Evolutionary conservation across 805 yeast species (phyloP).

Genomic region (Wickerhamiella occidentalis): DNA sequence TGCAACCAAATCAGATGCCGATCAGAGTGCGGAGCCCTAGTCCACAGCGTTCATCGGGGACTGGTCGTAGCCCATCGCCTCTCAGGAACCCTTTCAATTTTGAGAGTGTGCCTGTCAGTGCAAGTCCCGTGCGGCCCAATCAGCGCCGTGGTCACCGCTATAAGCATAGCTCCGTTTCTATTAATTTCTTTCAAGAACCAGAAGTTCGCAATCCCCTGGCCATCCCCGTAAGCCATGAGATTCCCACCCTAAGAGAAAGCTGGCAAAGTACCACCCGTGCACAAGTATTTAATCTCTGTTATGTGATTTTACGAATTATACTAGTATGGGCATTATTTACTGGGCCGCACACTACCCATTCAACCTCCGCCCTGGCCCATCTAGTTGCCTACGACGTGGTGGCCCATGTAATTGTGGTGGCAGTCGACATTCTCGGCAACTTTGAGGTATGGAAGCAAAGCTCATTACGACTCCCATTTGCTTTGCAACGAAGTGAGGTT

Average conservation of each 20-base stretch:
- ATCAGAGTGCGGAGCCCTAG: background rate
- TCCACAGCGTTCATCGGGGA: constrained; percentile 2
- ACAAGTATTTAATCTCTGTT: constrained; percentile 46
- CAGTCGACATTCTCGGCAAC: constrained; percentile 73
- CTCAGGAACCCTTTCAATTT: constrained; percentile 47
- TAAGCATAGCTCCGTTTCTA: constrained; percentile 90
- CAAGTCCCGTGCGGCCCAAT: constrained; percentile 20
- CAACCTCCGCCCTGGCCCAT: constrained; percentile 66
- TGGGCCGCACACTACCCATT: constrained; percentile 18
- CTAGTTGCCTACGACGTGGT: constrained; percentile 75
- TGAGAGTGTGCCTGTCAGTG: constrained; percentile 35
- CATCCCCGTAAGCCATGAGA: constrained; percentile 53
- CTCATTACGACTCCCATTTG: constrained; percentile 80
- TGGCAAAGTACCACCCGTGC: constrained; percentile 42
- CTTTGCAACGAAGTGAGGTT: constrained; percentile 82
- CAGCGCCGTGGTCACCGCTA: constrained; percentile 86
- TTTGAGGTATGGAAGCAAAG: constrained; percentile 84
- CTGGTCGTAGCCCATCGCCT: constrained; percentile 10
- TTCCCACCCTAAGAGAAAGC: constrained; percentile 59
- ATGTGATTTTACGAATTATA: constrained; percentile 48
- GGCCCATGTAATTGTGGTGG: constrained; percentile 55
- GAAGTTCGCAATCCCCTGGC: constrained; percentile 53
- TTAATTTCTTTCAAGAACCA: constrained; percentile 93
- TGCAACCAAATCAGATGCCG: background rate
- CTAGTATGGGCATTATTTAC: constrained; percentile 46